Evolutionary conservation across 805 yeast species (phyloP).

Genomic region (Monosporozyma servazzii): DNA sequence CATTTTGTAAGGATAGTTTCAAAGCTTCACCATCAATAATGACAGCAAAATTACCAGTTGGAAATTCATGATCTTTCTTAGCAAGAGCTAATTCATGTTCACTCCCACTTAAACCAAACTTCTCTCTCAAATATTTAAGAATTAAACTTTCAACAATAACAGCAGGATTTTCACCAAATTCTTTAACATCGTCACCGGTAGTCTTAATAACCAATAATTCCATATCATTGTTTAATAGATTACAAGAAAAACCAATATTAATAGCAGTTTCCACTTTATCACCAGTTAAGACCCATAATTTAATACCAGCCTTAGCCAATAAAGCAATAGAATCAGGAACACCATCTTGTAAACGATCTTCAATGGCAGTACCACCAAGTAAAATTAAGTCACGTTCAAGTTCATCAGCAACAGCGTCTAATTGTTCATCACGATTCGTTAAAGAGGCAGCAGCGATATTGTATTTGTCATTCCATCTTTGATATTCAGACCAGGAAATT

Average conservation of each 20-base stretch:
- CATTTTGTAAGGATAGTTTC: slow-evolving; percentile 39
- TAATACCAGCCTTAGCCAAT: slow-evolving; percentile 68
- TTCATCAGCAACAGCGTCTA: slow-evolving; percentile 67
- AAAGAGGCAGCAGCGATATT: slow-evolving; percentile 57
- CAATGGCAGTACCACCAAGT: slow-evolving; percentile 81
- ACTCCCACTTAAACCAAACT: slow-evolving; percentile 52
- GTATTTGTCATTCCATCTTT: slow-evolving; percentile 54
- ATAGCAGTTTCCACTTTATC: slow-evolving; percentile 87
- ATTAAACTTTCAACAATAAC: slow-evolving; percentile 41
- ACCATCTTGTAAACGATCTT: slow-evolving; percentile 77
- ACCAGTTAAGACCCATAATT: slow-evolving; percentile 80
- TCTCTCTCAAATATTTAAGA: slow-evolving; percentile 42
- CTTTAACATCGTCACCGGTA: slow-evolving; percentile 44
- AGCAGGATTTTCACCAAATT: slow-evolving; percentile 33
- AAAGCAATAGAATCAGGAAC: slow-evolving; percentile 73
- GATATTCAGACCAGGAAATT: slow-evolving; percentile 51
- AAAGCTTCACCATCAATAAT: slow-evolving; percentile 78
- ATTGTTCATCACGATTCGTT: slow-evolving; percentile 55
- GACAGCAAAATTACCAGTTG: slow-evolving; percentile 57
- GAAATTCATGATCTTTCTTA: slow-evolving; percentile 53
- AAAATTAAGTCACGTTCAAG: slow-evolving; percentile 58
- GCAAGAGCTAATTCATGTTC: slow-evolving; percentile 47
- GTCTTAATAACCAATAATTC: slow-evolving; percentile 49
- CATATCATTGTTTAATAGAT: slow-evolving; percentile 67
- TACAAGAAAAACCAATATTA: slow-evolving; percentile 80